Evolutionary conservation across 495 filamentous ascomycete species (phyloP), one percentile per base, ranked within the genome.

Genomic region (Neurospora hispaniola): DNA sequence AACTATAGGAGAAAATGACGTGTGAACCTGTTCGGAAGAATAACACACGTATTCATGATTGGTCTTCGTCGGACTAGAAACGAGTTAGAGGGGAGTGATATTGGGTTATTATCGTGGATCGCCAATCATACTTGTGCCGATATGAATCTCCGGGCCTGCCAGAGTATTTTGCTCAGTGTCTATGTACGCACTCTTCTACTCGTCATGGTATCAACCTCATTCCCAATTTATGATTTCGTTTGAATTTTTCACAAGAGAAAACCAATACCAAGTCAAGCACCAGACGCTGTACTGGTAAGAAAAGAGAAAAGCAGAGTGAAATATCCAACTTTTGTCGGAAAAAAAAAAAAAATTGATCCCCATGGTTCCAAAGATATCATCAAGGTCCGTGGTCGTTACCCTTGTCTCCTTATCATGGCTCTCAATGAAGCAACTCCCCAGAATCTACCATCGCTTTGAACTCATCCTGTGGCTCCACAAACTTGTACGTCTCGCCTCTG

Each of bases 361-460:
- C 54, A 35, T 31, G 16, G 31, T 12, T 59, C 54, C 54, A 62
- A 62, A 31, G 8, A 9, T 27, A 35, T 35, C 54, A 62, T 62
- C 23, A 18, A 16, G 12, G 54, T 27, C 54, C 27, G 10, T 41
- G 40, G 40, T 41, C 40, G 27, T 66, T 12, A 66, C 18, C 7
- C 2, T 31, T 27, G 12, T 66, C 6, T 62, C 14, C 14, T 31
- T 6, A 35, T 66, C 1, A 66, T 27, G 62, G 10, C 12, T n/a
- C 42, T 69, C 41, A 82, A 42, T 83, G 81, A 71, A 84, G 71
- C 73, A 85, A 59, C 72, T 82, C 81, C 31, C 81, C 81, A 12
- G 73, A 80, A n/a, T 82, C 78, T 5, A 83, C 78, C 80, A 85
- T 79, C n/a, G 20, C n/a, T 70, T 78, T 80, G 69, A 84, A 85